These are phyloP conservation scores for Tylopilus orsonianus DNA, from an alignment of 1,284 basidiomycete species.

Conservation along the genomic window DNA sequence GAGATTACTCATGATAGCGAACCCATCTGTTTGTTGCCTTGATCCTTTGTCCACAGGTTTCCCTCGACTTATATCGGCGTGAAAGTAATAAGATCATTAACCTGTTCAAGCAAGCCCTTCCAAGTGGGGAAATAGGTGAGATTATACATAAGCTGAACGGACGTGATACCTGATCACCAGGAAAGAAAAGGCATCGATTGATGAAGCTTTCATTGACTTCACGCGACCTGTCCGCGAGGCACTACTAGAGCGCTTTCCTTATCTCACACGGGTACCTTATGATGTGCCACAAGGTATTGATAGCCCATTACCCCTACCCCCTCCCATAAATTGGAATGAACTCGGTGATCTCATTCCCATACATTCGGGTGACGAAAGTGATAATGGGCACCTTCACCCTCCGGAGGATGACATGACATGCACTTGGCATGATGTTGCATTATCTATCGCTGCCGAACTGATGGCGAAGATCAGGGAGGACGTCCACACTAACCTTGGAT, in stretches of 20 bases:
- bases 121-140: conserved; percentile 69
- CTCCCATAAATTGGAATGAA: conserved; percentile 63
- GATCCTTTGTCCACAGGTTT: conserved; percentile 58
- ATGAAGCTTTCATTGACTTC: conserved; percentile 89
- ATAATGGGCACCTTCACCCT: conserved; percentile 22
- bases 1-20: background rate
- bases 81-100: conserved; percentile 90
- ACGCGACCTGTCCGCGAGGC: conserved; percentile 74
- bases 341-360: conserved; percentile 74
- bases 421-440: conserved; percentile 92
- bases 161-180: conserved; percentile 4
- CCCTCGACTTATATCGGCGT: conserved; percentile 89
- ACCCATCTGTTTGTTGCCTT: background rate
- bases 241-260: conserved; percentile 73
- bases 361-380: conserved; percentile 34
- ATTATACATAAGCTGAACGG: background rate
- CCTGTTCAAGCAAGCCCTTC: conserved; percentile 79
- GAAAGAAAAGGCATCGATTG: conserved; percentile 80
- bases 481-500: conserved; percentile 76
- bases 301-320: conserved; percentile 79
- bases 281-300: conserved; percentile 75
- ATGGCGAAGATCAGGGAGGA: conserved; percentile 77
- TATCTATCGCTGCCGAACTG: conserved; percentile 86
- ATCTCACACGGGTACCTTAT: conserved; percentile 68
- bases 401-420: conserved; percentile 37